These are phyloP conservation scores for Verticillium nonalfalfae DNA, from an alignment of 2,329 filamentous ascomycete genomes.

Conservation along the genomic window DNA sequence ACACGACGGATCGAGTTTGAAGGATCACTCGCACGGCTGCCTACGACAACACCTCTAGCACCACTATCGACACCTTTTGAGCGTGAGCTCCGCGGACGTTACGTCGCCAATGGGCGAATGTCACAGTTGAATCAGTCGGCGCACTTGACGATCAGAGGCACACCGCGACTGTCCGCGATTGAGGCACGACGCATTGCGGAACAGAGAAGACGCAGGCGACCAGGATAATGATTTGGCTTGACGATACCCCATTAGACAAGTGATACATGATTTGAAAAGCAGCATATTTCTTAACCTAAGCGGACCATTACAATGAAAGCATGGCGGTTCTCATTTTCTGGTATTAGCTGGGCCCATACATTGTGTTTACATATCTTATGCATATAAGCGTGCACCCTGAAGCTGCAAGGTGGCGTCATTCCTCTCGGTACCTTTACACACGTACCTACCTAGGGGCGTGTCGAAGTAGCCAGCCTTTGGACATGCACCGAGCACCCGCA, in stretches of 20 bases:
- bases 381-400: background rate
- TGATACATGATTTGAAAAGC: background rate
- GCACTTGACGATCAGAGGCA: background rate
- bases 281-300: background rate
- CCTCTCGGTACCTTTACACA: background rate
- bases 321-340: too few species aligned
- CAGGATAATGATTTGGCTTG: background rate
- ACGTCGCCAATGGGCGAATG: constrained; percentile 2
- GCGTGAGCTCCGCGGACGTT: constrained; percentile 20
- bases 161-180: background rate
- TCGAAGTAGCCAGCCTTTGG: too few species aligned
- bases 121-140: background rate
- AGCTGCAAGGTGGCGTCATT: constrained; percentile 4
- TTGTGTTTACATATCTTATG: background rate
- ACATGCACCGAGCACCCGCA: too few species aligned
- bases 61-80: constrained; percentile 37
- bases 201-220: background rate
- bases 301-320: too few species aligned
- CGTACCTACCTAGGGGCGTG: background rate
- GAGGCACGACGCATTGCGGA: constrained; percentile 2
- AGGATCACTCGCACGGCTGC: constrained; percentile 27
- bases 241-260: background rate
- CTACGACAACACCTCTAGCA: constrained; percentile 35
- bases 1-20: constrained; percentile 39
- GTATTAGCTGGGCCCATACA: background rate